These are phyloP conservation scores for Arthrobotrys sphaeroides DNA, from an alignment of 2,329 filamentous ascomycete species.

Conservation along the genomic window DNA sequence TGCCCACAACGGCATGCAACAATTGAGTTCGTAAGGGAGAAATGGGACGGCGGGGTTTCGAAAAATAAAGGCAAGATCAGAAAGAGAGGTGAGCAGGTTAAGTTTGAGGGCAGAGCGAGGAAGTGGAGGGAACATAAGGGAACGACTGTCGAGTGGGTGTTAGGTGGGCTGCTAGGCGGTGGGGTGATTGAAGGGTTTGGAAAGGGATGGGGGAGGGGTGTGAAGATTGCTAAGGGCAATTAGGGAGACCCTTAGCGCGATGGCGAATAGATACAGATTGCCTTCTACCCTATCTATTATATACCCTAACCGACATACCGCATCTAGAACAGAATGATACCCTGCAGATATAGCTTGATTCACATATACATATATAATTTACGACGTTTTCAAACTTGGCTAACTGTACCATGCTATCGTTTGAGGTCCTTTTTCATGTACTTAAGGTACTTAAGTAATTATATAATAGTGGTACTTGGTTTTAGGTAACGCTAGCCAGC, in stretches of 20 bases:
- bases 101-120: conserved; percentile 51
- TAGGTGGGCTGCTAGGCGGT: conserved; percentile 22
- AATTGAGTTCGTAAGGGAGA: conserved; percentile 29
- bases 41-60: conserved; percentile 51
- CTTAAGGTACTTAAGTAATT: too few relatives aligned
- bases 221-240: conserved; percentile 35
- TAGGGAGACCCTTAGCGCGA: neutral
- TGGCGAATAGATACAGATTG: neutral
- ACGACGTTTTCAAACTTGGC: too few relatives aligned
- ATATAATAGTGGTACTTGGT: too few relatives aligned
- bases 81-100: conserved; percentile 3
- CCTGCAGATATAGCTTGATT: neutral
- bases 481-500: too few relatives aligned
- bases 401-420: too few relatives aligned
- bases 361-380: too few relatives aligned
- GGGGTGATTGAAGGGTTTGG: conserved; percentile 34
- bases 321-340: conserved; percentile 32
- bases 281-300: too few relatives aligned
- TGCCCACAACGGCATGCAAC: conserved; percentile 40
- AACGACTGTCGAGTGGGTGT: conserved; percentile 44
- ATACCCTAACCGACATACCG: conserved; percentile 17
- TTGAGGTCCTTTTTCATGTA: too few relatives aligned
- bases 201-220: conserved; percentile 25
- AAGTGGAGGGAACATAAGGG: conserved; percentile 49
- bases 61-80: conserved; percentile 32